These are phyloP conservation scores for Lasiosphaeria ovina DNA, from an alignment of 495 filamentous ascomycete species.

Conservation along the genomic window DNA sequence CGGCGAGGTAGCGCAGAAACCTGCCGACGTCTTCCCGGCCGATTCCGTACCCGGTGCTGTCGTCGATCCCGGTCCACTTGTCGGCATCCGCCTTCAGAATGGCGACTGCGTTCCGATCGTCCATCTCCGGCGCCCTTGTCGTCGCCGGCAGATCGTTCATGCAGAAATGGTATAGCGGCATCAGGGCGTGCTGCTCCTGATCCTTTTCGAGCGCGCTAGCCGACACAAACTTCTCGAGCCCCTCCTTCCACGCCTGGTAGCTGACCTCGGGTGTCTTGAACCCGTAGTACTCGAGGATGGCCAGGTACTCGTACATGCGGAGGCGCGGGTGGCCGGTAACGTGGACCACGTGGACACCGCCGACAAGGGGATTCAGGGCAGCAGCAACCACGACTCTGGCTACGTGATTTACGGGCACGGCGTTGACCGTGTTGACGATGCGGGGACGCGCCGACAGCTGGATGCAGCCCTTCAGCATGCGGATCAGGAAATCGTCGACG, in stretches of 20 bases:
- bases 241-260: constrained; percentile 57
- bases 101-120: constrained; percentile 67
- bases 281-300: constrained; percentile 69
- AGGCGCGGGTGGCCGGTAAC: constrained; percentile 76
- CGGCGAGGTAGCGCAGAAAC: constrained; percentile 71
- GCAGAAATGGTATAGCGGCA: constrained; percentile 86
- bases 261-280: constrained; percentile 68
- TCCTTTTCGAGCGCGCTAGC: constrained; percentile 49
- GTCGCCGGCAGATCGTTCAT: constrained; percentile 72
- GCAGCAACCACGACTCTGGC: constrained; percentile 72
- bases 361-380: constrained; percentile 58
- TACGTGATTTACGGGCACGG: constrained; percentile 85
- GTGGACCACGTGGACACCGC: constrained; percentile 58
- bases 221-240: constrained; percentile 63
- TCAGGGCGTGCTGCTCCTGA: constrained; percentile 67
- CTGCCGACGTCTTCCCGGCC: constrained; percentile 66
- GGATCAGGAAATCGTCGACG: constrained; percentile 90
- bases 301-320: constrained; percentile 74
- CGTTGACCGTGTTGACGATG: constrained; percentile 87
- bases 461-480: constrained; percentile 84
- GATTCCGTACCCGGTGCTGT: constrained; percentile 60
- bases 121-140: constrained; percentile 77
- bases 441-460: constrained; percentile 71
- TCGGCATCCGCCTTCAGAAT: constrained; percentile 60
- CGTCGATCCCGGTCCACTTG: constrained; percentile 61